These are phyloP conservation scores for Phytophthora tubulina DNA, from an alignment of 352 stramenopile genomes.

Conservation along the genomic window DNA sequence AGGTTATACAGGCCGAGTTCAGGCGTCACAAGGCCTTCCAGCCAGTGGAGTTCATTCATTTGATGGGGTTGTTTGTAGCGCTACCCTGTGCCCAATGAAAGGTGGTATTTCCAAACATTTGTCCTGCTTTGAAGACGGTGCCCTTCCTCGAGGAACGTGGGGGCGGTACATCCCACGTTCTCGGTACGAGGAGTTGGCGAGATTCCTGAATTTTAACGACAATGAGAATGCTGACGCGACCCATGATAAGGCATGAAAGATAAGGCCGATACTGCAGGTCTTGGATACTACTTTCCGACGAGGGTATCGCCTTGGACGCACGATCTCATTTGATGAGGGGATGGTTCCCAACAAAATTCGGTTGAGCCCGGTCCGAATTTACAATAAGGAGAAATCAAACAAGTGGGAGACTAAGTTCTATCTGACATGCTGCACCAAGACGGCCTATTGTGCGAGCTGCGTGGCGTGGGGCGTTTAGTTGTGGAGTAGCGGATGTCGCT, in stretches of 20 bases:
- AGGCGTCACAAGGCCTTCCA: too few relatives aligned
- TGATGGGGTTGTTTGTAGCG: too few relatives aligned
- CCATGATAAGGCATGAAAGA: slow-evolving; percentile 26
- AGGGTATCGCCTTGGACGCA: slow-evolving; percentile 13
- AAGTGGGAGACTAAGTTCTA: slow-evolving; percentile 13
- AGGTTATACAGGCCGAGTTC: too few relatives aligned
- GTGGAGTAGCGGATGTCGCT: neutral
- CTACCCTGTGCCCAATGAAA: too few relatives aligned
- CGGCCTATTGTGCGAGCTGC: slow-evolving; percentile 26
- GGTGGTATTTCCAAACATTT: slow-evolving; percentile 10
- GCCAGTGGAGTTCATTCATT: too few relatives aligned
- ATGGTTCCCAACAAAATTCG: slow-evolving; percentile 21
- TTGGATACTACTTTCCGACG: slow-evolving; percentile 31
- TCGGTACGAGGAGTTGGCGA: slow-evolving; percentile 8
- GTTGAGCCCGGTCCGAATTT: slow-evolving; percentile 26
- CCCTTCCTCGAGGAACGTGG: slow-evolving; percentile 24
- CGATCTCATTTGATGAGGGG: slow-evolving; percentile 23
- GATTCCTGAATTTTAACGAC: slow-evolving; percentile 35
- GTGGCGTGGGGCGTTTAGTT: neutral
- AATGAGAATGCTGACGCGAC: slow-evolving; percentile 2
- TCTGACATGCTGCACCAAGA: slow-evolving; percentile 22
- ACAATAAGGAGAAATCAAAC: slow-evolving; percentile 28
- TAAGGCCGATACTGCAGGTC: slow-evolving; percentile 18
- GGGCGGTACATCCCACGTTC: slow-evolving; percentile 9
- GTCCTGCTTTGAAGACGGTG: slow-evolving; percentile 5